phyloP scores from a whole-genome alignment of 495 filamentous ascomycete genomes.

The Melanomma pulvis-pyrius region DNA sequence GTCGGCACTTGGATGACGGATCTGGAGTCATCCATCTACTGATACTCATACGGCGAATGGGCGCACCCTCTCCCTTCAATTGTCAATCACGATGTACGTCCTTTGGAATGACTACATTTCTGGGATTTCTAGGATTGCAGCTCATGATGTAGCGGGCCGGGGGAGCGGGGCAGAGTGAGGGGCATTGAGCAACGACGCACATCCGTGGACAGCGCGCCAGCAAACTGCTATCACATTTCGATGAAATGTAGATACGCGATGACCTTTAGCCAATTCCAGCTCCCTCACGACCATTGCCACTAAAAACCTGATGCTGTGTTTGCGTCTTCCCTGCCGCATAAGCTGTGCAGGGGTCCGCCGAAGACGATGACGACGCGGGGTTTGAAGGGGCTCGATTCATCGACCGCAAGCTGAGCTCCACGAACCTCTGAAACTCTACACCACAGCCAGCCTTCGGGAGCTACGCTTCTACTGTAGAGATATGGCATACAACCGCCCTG shows the following conservation, averaged over 20 bases:
- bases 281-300: not conserved
- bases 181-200: not conserved
- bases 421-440: not conserved
- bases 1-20: not conserved
- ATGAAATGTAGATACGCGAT: not conserved
- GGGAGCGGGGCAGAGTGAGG: not conserved
- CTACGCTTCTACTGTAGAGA: slow-evolving; percentile 15
- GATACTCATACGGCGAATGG: too few species aligned
- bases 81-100: too few species aligned
- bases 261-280: not conserved
- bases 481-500: slow-evolving; percentile 38
- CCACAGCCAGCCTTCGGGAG: slow-evolving; percentile 1
- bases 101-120: too few species aligned
- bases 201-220: too few species aligned
- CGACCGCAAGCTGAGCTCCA: not conserved
- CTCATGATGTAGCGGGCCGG: not conserved
- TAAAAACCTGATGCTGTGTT: slow-evolving; percentile 2
- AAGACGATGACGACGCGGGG: not conserved
- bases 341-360: slow-evolving; percentile 13
- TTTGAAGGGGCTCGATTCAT: not conserved
- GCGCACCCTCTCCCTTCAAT: too few species aligned
- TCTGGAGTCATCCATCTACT: too few species aligned
- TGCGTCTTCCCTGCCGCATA: not conserved
- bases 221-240: not conserved
- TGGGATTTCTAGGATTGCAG: too few species aligned